A percentile compares a stretch with the other conserved stretches of the same genome.
Conservation (phyloP, 768 basidiomycete species). For the Galerina sulciceps region DNA sequence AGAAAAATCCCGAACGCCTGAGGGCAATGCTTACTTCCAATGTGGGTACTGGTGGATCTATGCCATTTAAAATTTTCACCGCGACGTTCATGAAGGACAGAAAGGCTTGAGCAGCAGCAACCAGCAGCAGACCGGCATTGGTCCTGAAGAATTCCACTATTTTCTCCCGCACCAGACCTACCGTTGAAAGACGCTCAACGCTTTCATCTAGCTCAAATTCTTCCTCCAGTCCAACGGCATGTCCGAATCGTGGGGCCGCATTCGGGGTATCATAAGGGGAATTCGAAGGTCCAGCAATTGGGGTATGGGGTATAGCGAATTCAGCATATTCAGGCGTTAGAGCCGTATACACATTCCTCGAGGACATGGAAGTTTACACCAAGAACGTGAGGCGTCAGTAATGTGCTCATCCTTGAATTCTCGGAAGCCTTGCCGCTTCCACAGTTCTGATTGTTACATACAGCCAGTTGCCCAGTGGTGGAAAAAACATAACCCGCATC, state of each 20-base stretch:
- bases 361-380: not conserved
- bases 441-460: no score
- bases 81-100: conserved; percentile 63
- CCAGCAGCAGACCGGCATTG: conserved; percentile 65
- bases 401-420: no score
- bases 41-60: conserved; percentile 62
- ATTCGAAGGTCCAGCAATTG: not conserved
- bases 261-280: not conserved
- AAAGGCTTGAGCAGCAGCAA: conserved; percentile 61
- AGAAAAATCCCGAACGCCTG: conserved; percentile 21
- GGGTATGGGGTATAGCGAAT: not conserved
- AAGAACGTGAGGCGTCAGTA: no score
- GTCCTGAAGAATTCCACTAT: conserved; percentile 1
- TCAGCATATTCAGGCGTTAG: conserved; percentile 8
- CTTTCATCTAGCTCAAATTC: not conserved
- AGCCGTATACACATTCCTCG: not conserved
- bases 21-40: conserved; percentile 47
- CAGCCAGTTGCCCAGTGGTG: no score
- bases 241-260: no score
- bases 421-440: no score
- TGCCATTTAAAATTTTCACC: conserved; percentile 63
- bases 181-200: not conserved
- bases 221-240: not conserved
- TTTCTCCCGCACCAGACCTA: not conserved
- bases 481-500: no score